Conservation (phyloP, 768 basidiomycete species). For the Suillus placidus region DNA sequence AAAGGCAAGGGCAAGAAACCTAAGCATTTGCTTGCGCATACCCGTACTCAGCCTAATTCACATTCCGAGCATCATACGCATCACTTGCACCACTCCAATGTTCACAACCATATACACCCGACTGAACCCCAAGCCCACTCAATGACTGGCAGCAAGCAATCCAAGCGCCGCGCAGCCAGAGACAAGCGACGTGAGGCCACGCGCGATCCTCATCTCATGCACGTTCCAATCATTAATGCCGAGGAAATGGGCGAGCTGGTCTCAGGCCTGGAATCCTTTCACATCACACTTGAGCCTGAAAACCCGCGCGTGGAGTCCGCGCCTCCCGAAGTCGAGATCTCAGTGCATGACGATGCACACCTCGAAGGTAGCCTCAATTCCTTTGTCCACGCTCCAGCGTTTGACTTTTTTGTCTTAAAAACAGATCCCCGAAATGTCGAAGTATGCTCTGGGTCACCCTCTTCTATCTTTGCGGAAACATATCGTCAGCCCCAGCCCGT, state of each 20-base stretch:
- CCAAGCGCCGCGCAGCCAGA: conserved; percentile 48
- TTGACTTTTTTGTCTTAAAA: not conserved
- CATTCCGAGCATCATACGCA: not conserved
- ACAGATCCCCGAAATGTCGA: not conserved
- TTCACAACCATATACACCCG: not conserved
- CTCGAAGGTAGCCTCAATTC: conserved; percentile 1
- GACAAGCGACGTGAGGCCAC: conserved; percentile 58
- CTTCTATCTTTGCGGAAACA: conserved; percentile 1
- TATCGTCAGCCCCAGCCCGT: not conserved
- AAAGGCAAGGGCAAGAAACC: conserved; percentile 34
- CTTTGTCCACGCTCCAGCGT: not conserved
- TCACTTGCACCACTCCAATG: conserved; percentile 7
- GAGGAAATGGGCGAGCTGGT: conserved; percentile 28
- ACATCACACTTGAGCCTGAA: conserved; percentile 32
- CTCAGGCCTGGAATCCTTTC: conserved; percentile 36
- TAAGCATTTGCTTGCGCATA: conserved; percentile 28
- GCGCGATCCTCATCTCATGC: conserved; percentile 21
- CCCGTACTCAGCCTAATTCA: conserved; percentile 23
- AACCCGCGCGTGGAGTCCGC: conserved; percentile 10
- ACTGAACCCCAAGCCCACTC: conserved; percentile 1
- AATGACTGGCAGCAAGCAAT: conserved; percentile 20
- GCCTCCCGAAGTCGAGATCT: conserved; percentile 27
- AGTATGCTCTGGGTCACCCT: not conserved
- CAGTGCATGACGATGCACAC: conserved; percentile 11
- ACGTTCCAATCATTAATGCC: conserved; percentile 15